These are phyloP conservation scores for Candida qinlingensis DNA, from an alignment of 805 yeast species.

Conservation along the genomic window DNA sequence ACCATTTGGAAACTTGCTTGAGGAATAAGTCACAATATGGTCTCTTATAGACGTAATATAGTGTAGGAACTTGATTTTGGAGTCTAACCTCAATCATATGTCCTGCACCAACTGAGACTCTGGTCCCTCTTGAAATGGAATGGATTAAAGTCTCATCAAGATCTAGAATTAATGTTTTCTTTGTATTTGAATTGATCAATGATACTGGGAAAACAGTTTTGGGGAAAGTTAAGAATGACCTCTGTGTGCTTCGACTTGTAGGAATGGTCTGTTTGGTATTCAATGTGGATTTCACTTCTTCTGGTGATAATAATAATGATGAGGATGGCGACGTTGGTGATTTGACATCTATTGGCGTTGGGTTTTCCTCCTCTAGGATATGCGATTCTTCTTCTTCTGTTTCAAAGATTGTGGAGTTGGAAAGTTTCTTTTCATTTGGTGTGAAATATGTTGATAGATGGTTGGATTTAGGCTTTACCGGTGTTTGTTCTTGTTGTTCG, in stretches of 20 bases:
- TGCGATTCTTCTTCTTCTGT: conserved; percentile 14
- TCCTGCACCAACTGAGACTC: conserved; percentile 33
- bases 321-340: conserved; percentile 23
- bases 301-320: conserved; percentile 9
- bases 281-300: not conserved
- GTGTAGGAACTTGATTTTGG: conserved; percentile 62
- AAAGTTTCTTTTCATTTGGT: not conserved
- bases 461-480: not conserved
- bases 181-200: conserved; percentile 33
- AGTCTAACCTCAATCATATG: conserved; percentile 81
- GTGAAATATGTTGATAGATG: not conserved
- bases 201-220: conserved; percentile 38
- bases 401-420: conserved; percentile 17
- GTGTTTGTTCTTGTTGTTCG: not conserved
- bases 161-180: conserved; percentile 78
- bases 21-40: conserved; percentile 88
- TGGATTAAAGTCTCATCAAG: conserved; percentile 94
- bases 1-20: conserved; percentile 78
- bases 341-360: conserved; percentile 13
- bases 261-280: not conserved
- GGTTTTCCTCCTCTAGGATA: not conserved
- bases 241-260: not conserved
- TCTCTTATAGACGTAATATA: conserved; percentile 86
- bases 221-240: conserved; percentile 26
- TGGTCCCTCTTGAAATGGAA: conserved; percentile 63